Evolutionary conservation across 2,329 filamentous ascomycete species (phyloP), one percentile per base, ranked within the genome.

Genomic region (Fusarium falciforme): DNA sequence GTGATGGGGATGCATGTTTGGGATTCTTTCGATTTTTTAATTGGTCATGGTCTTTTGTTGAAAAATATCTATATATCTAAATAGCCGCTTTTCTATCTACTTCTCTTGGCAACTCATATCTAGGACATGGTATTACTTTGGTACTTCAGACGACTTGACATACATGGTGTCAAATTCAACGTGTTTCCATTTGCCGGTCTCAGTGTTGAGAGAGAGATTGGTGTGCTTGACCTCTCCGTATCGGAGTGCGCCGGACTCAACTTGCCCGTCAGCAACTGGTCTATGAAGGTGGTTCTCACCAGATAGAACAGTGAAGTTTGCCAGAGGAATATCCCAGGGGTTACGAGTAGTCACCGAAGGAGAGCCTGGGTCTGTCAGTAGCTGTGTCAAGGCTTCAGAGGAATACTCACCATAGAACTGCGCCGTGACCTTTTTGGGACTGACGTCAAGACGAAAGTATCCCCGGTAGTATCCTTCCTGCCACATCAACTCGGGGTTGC

Each of bases 381-480:
- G n/a, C 4, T 7, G 2, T 0, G 3, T 1, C 29, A n/a, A 42
- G 6, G 17, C 0, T 29, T 8, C 3, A 33, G 33, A 12, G 1
- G 6, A 25, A 33, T 17, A 29, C 66, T 58, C 81, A 31, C 84
- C 92, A 74, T 91, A 94, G 82, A 88, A 94, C 14, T 85, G 85
- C 0, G 92, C 92, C n/a, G 88, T 84, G 3, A 93, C 85, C 52
- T 87, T 83, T 12, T 91, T 85, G 25, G 88, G 85, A 22, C 83
- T 85, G 64, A 93, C 84, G 57, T 88, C 86, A 44, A 94, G 83
- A 77, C 92, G 88, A 74, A 90, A 94, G 82, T 94, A 94, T 1
- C 93, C 93, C 20, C 92, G 87, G 80, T 94, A 94, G 80, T 93
- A 94, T 9, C 91, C 80, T 66, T 94, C 92, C 75, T 92, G 89